Percentiles rank a stretch among this genome's conserved stretches.
Evolutionary conservation across 83 land plant genomes (phyloP).

Genomic region (Thuja plicata): DNA sequence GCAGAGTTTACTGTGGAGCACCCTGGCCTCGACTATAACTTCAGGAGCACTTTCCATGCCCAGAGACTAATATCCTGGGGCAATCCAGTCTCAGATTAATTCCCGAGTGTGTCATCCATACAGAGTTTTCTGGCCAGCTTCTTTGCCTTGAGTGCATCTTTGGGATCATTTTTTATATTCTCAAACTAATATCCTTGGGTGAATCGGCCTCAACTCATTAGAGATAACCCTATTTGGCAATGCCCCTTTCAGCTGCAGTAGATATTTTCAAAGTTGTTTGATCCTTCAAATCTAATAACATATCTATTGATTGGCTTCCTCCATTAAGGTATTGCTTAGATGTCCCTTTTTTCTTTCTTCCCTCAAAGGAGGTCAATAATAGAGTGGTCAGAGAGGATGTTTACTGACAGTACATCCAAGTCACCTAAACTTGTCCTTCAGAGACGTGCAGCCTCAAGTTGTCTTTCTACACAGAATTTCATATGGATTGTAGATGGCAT

Average conservation of each 20-base stretch:
- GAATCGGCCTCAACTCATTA: neutral
- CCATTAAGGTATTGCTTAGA: neutral
- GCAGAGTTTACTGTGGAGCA: neutral
- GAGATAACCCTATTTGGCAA: neutral
- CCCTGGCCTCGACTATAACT: neutral
- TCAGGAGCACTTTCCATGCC: neutral
- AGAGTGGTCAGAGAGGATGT: neutral
- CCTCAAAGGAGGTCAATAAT: neutral
- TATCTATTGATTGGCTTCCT: neutral
- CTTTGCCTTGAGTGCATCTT: neutral
- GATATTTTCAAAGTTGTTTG: neutral
- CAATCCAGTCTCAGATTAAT: neutral
- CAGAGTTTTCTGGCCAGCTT: neutral
- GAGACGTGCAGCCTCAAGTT: neutral
- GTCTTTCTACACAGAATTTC: neutral
- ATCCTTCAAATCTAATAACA: neutral
- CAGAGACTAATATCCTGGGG: neutral
- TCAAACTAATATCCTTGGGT: neutral
- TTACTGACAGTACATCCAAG: neutral
- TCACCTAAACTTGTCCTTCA: neutral
- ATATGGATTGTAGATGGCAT: neutral
- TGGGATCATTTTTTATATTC: neutral
- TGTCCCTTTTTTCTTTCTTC: neutral
- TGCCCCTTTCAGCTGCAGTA: neutral
- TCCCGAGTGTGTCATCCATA: neutral